A percentile compares a stretch with the other conserved stretches of the same genome.
phyloP scores from a whole-genome alignment of 257 asterid genomes.

The Voacanga thouarsii region DNA sequence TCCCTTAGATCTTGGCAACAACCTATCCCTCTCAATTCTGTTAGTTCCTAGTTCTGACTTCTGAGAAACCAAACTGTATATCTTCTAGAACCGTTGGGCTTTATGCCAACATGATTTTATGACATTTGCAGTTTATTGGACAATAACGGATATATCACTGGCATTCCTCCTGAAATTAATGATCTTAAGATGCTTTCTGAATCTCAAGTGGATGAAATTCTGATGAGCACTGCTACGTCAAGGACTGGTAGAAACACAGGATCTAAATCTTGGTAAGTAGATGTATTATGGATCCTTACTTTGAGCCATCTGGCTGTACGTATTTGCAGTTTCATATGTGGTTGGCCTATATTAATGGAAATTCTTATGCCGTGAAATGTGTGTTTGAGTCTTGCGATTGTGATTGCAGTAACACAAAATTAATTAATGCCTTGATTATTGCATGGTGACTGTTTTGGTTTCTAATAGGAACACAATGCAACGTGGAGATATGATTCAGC shows the following conservation, averaged over 20 bases:
- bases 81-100: background rate
- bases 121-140: conserved; percentile 27
- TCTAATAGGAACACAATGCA: conserved; percentile 24
- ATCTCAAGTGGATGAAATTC: conserved; percentile 19
- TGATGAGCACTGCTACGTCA: background rate
- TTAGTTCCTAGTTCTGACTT: conserved; percentile 17
- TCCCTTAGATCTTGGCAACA: conserved; percentile 20
- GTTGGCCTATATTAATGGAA: background rate
- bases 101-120: conserved; percentile 2
- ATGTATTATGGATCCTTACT: background rate
- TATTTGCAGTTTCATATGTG: background rate
- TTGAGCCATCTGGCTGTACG: background rate
- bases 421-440: background rate
- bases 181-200: conserved; percentile 20
- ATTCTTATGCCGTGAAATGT: background rate
- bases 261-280: conserved; percentile 16
- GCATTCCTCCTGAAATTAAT: conserved; percentile 18
- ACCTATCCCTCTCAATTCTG: conserved; percentile 25
- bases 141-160: conserved; percentile 18
- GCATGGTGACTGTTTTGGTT: background rate
- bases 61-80: background rate
- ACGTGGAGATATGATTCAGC: conserved; percentile 14
- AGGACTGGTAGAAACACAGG: conserved; percentile 9
- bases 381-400: background rate
- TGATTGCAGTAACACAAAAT: background rate